Base-by-base conservation (phyloP, 1,139 yeast species). In the Hansenula anomala region DNA sequence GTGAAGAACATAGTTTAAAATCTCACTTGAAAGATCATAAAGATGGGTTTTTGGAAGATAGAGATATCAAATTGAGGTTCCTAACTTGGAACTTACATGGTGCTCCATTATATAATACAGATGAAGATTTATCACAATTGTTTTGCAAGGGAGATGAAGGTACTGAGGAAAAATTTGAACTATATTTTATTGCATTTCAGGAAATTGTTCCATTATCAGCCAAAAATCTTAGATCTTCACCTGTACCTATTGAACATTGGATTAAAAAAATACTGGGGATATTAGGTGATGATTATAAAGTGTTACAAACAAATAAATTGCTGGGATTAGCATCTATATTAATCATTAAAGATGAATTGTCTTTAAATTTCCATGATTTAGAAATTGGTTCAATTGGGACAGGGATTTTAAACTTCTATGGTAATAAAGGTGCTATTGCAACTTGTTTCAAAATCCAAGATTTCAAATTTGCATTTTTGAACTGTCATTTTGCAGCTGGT, bases 401-500 rank as follows among this genome's bases (percentile, higher is more conserved):
- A 0, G 82, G 82, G 0, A 64, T 75, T 30, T 51, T 76, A 36
- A 71, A 76, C 18, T 51, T 69, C n/a, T 76, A 80, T 75, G 81
- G 80, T 13, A 76, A 76, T 55, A 77, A 77, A 46, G 82, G 82
- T 2, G 78, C 80, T 2, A 72, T 73, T 9, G 56, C 66, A 13
- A 59, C 72, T 15, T 57, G 49, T 15, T 58, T 66, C 40, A 54
- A 49, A 37, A 41, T 60, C 6, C 58, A 63, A 2, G 79, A 78
- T 10, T 53, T 71, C 3, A 73, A 76, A 30, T 48, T 81, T 37
- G 67, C 74, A 3, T 62, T 82, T 48, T 72, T 78, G 15, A 73
- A 75, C 48, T 76, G 84, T 41, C 95, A 86, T 59, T 64, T 86
- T 36, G 72, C 82, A 4, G 90, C 92, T 3, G 83, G 80, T 38